These are phyloP conservation scores for Gamsiella multidivaricata DNA, from an alignment of 192 early-diverging fungal genomes.

Conservation along the genomic window DNA sequence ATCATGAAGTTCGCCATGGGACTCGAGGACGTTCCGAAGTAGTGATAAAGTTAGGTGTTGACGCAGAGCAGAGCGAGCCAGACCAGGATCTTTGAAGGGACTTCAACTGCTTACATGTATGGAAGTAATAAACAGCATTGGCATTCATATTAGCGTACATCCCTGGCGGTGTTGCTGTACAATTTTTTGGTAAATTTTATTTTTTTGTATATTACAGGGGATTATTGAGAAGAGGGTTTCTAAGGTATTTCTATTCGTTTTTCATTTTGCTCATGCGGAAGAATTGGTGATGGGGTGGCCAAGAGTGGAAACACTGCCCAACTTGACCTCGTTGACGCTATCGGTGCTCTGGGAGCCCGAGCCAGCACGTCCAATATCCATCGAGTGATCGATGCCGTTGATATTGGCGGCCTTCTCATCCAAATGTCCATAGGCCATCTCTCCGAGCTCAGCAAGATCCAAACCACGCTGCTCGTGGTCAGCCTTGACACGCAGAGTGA, in stretches of 20 bases:
- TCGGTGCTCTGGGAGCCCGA: slow-evolving; percentile 10
- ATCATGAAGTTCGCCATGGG: slow-evolving; percentile 71
- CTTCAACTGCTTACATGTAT: no score
- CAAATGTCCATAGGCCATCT: slow-evolving; percentile 66
- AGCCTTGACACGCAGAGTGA: slow-evolving; percentile 80
- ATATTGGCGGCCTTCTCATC: slow-evolving; percentile 35
- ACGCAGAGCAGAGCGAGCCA: no score
- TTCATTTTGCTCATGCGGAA: background rate
- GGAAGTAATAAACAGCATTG: no score
- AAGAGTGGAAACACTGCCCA: slow-evolving; percentile 37
- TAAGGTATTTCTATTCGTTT: no score
- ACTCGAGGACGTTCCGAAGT: slow-evolving; percentile 49
- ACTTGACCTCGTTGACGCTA: slow-evolving; percentile 33
- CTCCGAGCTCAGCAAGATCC: slow-evolving; percentile 89
- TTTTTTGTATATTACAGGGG: background rate
- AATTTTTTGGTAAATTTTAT: slow-evolving; percentile 6
- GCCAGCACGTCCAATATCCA: slow-evolving; percentile 33
- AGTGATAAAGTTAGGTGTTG: no score
- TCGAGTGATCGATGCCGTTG: slow-evolving; percentile 44
- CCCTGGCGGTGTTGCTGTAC: background rate
- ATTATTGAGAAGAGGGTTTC: no score
- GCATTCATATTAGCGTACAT: no score
- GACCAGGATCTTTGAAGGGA: no score
- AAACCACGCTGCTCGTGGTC: slow-evolving; percentile 76
- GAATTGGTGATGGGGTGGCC: slow-evolving; percentile 6